Evolutionary conservation across 169 alveolate species (phyloP).

Genomic region (Plasmodium malariae): DNA sequence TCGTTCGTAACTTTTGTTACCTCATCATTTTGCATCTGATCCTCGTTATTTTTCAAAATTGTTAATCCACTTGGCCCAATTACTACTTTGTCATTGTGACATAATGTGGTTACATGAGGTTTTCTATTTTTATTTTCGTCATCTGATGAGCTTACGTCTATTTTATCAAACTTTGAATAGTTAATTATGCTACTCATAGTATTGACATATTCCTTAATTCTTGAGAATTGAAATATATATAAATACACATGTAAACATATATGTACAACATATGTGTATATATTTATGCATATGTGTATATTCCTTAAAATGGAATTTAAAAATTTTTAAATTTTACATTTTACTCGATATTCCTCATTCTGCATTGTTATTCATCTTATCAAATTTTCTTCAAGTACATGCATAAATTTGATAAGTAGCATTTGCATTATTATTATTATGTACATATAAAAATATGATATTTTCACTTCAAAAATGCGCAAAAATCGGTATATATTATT

Average conservation of each 20-base stretch:
- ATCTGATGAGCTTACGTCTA: constrained; percentile 76
- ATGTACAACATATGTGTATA: too few relatives aligned
- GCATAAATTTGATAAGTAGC: too few relatives aligned
- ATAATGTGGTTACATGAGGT: constrained; percentile 50
- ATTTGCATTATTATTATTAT: too few relatives aligned
- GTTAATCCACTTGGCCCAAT: constrained; percentile 64
- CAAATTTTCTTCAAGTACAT: too few relatives aligned
- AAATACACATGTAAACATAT: neutral
- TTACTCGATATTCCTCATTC: too few relatives aligned
- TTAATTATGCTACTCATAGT: constrained; percentile 58
- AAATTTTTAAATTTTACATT: too few relatives aligned
- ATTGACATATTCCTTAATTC: constrained; percentile 3
- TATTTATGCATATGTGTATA: too few relatives aligned
- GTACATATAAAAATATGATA: too few relatives aligned
- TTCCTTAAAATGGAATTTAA: too few relatives aligned
- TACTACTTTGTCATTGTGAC: constrained; percentile 56
- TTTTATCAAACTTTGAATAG: constrained; percentile 56
- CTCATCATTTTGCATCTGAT: neutral
- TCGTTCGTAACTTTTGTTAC: neutral
- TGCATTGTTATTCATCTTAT: too few relatives aligned
- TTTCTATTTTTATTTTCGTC: constrained; percentile 41
- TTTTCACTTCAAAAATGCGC: too few relatives aligned
- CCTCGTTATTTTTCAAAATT: constrained; percentile 24
- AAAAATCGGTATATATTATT: too few relatives aligned
- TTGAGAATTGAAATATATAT: neutral